Percentiles rank a stretch among this genome's conserved stretches.
Evolutionary conservation across 345 rosid genomes (phyloP).

Genomic region (Gossypium bickii): DNA sequence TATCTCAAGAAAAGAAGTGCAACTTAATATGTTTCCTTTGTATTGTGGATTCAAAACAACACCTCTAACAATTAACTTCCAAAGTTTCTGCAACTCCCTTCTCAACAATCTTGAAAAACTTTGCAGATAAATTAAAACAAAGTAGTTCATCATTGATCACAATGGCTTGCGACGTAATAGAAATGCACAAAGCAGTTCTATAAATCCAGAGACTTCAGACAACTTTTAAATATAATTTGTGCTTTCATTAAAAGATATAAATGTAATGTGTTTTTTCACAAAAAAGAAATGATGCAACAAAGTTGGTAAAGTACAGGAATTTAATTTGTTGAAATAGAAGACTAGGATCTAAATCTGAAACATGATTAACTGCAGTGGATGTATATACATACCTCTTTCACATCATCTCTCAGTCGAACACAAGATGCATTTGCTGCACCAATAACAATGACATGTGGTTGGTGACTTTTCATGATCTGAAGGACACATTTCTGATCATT

Average conservation of each 20-base stretch:
- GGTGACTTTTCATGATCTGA: conserved; percentile 85
- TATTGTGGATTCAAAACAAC: no score
- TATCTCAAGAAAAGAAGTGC: neutral
- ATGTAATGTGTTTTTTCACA: neutral
- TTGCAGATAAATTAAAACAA: no score
- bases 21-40: neutral
- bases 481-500: conserved; percentile 70
- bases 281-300: neutral
- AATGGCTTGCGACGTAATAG: neutral
- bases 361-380: neutral
- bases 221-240: neutral
- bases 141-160: no score
- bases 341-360: neutral
- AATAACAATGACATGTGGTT: conserved; percentile 83
- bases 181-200: neutral
- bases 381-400: conserved; percentile 58
- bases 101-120: no score
- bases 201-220: neutral
- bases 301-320: neutral
- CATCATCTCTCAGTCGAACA: conserved; percentile 72
- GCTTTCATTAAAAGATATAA: neutral
- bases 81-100: no score
- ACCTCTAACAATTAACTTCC: no score
- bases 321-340: neutral
- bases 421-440: conserved; percentile 89